These are phyloP conservation scores for Scedosporium apiospermum DNA, from an alignment of 2,329 filamentous ascomycete genomes.

Conservation along the genomic window DNA sequence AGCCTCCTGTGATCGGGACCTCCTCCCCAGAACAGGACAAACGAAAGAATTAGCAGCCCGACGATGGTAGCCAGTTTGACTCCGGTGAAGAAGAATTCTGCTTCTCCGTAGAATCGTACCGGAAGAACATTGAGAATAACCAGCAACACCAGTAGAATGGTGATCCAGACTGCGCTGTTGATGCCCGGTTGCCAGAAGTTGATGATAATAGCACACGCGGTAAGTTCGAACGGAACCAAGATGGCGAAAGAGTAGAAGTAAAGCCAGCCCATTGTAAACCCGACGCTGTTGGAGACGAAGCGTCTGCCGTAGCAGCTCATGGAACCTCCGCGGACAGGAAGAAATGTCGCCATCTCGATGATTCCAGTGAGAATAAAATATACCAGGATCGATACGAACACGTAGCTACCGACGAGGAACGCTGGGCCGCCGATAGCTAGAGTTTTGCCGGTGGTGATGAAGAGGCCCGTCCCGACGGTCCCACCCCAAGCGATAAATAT, in stretches of 20 bases:
- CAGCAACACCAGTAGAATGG: slow-evolving; percentile 11
- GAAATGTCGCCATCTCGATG: slow-evolving; percentile 20
- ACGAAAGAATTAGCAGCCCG: slow-evolving; percentile 36
- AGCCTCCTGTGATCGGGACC: slow-evolving; percentile 31
- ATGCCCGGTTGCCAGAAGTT: slow-evolving; percentile 13
- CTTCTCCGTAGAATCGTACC: slow-evolving; percentile 39
- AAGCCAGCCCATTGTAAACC: slow-evolving; percentile 31
- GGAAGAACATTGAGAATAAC: slow-evolving; percentile 16
- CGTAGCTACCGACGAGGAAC: slow-evolving; percentile 33
- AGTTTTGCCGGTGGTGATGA: slow-evolving; percentile 10
- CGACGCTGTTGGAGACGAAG: slow-evolving; percentile 18
- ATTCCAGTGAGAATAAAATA: slow-evolving; percentile 41
- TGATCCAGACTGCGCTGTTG: slow-evolving; percentile 12
- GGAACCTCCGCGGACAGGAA: slow-evolving; percentile 5
- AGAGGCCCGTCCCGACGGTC: slow-evolving; percentile 11
- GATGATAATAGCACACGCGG: slow-evolving; percentile 12
- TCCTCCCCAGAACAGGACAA: slow-evolving; percentile 38
- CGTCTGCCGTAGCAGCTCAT: slow-evolving; percentile 1
- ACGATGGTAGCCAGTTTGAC: slow-evolving; percentile 42
- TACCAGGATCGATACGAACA: slow-evolving; percentile 42
- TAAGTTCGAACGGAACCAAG: slow-evolving; percentile 11
- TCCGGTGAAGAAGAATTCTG: slow-evolving; percentile 40
- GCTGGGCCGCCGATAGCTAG: slow-evolving; percentile 22
- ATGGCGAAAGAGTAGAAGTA: slow-evolving; percentile 26
- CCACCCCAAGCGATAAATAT: slow-evolving; percentile 12